Evolutionary conservation across 2,329 filamentous ascomycete species (phyloP).

Genomic region (Talaromyces pinophilus): DNA sequence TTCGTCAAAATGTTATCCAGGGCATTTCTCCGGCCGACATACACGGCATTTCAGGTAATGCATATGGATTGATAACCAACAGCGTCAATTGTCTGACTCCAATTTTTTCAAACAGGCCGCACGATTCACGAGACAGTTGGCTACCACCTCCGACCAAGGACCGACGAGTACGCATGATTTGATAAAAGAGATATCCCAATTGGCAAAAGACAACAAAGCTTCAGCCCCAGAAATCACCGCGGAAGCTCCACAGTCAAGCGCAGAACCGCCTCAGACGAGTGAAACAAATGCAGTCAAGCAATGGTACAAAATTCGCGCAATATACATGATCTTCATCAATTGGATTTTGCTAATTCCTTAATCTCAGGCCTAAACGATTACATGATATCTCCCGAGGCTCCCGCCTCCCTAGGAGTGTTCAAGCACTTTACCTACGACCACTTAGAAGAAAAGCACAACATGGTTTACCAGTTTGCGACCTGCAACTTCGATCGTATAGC

Average conservation of each 20-base stretch:
- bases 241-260: background rate
- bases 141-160: conserved; percentile 18
- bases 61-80: background rate
- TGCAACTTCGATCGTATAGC: conserved; percentile 90
- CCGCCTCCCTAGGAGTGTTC: conserved; percentile 75
- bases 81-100: conserved; percentile 3
- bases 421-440: conserved; percentile 83
- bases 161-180: background rate
- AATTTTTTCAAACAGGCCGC: conserved; percentile 9
- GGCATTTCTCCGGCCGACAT: conserved; percentile 12
- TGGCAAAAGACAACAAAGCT: conserved; percentile 1
- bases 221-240: background rate
- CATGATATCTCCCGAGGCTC: conserved; percentile 38
- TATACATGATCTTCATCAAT: background rate
- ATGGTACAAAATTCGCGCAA: conserved; percentile 11
- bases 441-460: conserved; percentile 72
- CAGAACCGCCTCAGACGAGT: background rate
- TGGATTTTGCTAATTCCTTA: background rate
- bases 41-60: conserved; percentile 16
- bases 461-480: conserved; percentile 81
- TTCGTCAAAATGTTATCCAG: conserved; percentile 18
- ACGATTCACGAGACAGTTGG: conserved; percentile 19
- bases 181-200: background rate
- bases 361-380: conserved; percentile 40
- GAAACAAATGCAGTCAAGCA: conserved; percentile 15